Evolutionary conservation across 768 basidiomycete genomes (phyloP), one percentile per base, ranked within the genome.

Genomic region (Rhodotorula babjevae): DNA sequence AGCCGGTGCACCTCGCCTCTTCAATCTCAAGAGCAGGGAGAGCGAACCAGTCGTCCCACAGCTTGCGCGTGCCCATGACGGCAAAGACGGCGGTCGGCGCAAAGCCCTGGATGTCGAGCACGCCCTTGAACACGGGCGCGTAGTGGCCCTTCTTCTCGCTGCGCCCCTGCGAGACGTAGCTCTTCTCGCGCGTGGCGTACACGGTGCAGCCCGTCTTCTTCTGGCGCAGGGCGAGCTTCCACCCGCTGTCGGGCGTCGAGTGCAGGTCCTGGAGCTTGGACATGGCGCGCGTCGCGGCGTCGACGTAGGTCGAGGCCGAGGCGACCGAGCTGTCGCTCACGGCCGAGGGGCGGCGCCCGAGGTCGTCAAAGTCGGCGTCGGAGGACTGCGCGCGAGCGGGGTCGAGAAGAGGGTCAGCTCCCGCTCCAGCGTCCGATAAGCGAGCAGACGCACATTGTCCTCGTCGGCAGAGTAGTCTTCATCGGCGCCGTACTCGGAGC

Each of bases 11-110:
- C n/a, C n/a, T n/a, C n/a, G n/a, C n/a, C n/a, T n/a, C n/a, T n/a
- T n/a, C n/a, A n/a, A n/a, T n/a, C n/a, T n/a, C n/a, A 25, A 9
- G 27, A 9, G 15, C 6, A 8, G 19, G 49, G 4, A 9, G 11
- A 2, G 23, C 21, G 47, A 19, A 77, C 76, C 76, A 77, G 36
- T 77, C 76, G 27, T 77, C 76, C 76, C 76, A 77, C 6, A 77
- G 61, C 47, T 73, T 72, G 29, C 76, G 47, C 8, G 67, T 63
- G 0, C 76, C 76, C 21, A 71, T 73, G 40, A 77, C 76, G 14
- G 67, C 69, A 40, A 77, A 77, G 0, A 77, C 76, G 11, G 66
- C 72, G 18, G 67, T 60, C 1, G 76, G 76, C 9, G 62, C 29
- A 33, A 69, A 74, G 9, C 76, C 76, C 36, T 63, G 53, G 50